Percentiles rank a stretch among this genome's conserved stretches.
Conservation (phyloP, 73 alveolate genomes). For the Stentor roeselii region DNA sequence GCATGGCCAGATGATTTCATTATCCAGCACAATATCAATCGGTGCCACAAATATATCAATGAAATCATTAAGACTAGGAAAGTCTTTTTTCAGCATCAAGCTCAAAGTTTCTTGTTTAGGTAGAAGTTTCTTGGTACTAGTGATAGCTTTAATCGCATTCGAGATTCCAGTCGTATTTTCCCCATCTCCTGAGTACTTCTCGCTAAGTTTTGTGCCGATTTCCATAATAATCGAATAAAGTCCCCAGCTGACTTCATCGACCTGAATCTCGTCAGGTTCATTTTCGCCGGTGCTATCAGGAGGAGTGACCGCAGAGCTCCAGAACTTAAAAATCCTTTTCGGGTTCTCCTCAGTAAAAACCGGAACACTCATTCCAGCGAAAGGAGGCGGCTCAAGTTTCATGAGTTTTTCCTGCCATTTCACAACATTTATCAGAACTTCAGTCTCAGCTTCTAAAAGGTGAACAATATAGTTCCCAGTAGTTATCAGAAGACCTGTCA, state of each 20-base stretch:
- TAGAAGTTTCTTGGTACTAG: not conserved
- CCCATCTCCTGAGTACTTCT: not conserved
- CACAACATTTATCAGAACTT: not conserved
- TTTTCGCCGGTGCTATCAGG: slow-evolving; percentile 17
- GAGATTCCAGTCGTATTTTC: not conserved
- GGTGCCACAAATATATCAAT: not conserved
- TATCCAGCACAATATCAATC: slow-evolving; percentile 11
- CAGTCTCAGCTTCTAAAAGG: not conserved
- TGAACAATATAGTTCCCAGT: slow-evolving; percentile 3
- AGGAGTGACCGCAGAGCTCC: not conserved
- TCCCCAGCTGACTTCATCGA: slow-evolving; percentile 2
- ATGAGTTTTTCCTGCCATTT: not conserved
- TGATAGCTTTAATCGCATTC: not conserved
- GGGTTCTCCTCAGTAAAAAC: slow-evolving; percentile 25
- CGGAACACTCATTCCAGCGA: not conserved
- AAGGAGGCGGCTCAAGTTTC: slow-evolving; percentile 16
- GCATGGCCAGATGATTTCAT: slow-evolving; percentile 24
- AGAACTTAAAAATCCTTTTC: not conserved
- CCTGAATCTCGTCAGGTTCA: not conserved
- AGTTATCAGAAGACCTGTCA: not conserved
- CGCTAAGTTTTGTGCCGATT: not conserved
- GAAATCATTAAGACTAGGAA: not conserved
- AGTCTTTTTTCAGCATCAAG: not conserved
- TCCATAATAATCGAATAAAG: not conserved
- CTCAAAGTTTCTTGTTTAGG: not conserved